Percentiles rank a stretch among this genome's conserved stretches.
Conservation (phyloP, 176 grass and related monocot genomes). For the Carex myosuroides region DNA sequence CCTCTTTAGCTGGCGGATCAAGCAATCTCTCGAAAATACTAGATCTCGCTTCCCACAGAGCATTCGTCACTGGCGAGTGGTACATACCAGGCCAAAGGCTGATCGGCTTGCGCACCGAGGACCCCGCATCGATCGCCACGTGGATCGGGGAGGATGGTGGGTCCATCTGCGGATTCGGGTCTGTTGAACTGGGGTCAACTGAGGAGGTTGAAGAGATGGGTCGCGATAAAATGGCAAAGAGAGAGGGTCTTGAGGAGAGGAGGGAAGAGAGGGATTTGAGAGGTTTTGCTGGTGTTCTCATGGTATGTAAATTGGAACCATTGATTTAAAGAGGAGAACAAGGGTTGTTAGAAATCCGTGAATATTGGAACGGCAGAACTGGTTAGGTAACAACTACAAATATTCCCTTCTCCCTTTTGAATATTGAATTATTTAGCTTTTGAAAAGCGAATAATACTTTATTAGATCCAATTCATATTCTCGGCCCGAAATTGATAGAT, state of each 20-base stretch:
- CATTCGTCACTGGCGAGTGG: slow-evolving; percentile 93
- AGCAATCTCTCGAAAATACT: slow-evolving; percentile 93
- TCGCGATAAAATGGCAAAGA: slow-evolving; percentile 11
- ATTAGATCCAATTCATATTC: too few relatives aligned
- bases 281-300: slow-evolving; percentile 23
- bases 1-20: slow-evolving; percentile 35
- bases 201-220: slow-evolving; percentile 24
- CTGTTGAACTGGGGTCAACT: background rate
- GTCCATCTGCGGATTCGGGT: slow-evolving; percentile 24
- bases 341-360: background rate
- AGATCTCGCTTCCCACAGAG: slow-evolving; percentile 83
- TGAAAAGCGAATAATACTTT: too few relatives aligned
- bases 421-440: too few relatives aligned
- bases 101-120: slow-evolving; percentile 62
- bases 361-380: background rate
- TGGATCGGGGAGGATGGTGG: slow-evolving; percentile 37
- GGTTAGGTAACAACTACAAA: background rate
- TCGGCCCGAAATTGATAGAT: too few relatives aligned
- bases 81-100: slow-evolving; percentile 98
- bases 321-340: slow-evolving; percentile 13
- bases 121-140: slow-evolving; percentile 62
- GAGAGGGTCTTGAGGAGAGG: background rate
- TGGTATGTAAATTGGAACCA: slow-evolving; percentile 2
- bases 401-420: too few relatives aligned
- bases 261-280: slow-evolving; percentile 21